phyloP scores from a whole-genome alignment of 306 rosid species.

The Quercus robur region DNA sequence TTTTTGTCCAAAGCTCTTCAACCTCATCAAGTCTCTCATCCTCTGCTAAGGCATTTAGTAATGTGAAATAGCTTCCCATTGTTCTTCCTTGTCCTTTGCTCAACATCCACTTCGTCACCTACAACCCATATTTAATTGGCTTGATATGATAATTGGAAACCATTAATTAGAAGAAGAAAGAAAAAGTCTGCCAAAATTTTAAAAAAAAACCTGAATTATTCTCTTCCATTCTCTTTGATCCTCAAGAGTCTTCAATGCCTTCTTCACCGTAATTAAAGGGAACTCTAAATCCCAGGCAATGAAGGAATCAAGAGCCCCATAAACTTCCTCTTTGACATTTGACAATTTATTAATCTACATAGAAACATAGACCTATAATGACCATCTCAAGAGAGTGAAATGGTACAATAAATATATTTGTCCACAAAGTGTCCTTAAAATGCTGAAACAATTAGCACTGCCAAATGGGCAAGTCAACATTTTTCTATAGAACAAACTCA shows the following conservation, averaged over 20 bases:
- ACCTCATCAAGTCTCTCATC: conserved; percentile 93
- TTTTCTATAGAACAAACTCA: neutral
- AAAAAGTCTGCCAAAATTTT: neutral
- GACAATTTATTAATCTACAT: conserved; percentile 70
- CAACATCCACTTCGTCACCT: conserved; percentile 94
- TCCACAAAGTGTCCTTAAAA: neutral
- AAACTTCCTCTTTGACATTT: conserved; percentile 96
- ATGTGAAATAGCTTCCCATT: conserved; percentile 83
- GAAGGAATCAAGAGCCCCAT: conserved; percentile 95
- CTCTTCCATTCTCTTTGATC: conserved; percentile 82
- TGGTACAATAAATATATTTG: neutral
- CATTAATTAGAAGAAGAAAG: neutral
- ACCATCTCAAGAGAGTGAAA: conserved; percentile 14
- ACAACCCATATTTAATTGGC: conserved; percentile 23
- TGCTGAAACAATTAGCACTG: neutral
- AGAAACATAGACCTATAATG: conserved; percentile 2
- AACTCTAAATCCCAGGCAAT: conserved; percentile 98
- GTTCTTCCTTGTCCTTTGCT: conserved; percentile 99
- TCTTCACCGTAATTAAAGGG: conserved; percentile 82
- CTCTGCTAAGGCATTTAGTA: conserved; percentile 79
- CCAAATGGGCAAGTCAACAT: neutral
- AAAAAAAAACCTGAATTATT: conserved; percentile 68
- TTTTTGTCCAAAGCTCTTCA: conserved; percentile 87
- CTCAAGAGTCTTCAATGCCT: conserved; percentile 80
- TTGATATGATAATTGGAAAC: neutral